phyloP scores from a whole-genome alignment of 2,329 filamentous ascomycete genomes.

The Nemania serpens region DNA sequence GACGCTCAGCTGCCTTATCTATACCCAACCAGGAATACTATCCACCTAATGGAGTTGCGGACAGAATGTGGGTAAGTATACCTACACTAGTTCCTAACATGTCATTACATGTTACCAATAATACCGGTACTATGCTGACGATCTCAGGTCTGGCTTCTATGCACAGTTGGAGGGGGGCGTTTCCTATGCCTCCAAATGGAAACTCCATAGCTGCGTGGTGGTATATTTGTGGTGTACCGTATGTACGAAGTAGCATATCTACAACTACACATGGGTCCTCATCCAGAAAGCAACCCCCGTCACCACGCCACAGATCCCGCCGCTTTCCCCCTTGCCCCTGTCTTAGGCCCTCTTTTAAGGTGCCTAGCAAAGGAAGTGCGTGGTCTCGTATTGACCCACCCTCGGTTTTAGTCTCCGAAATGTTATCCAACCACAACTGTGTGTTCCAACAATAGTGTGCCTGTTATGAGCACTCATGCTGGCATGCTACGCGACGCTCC shows the following conservation, averaged over 20 bases:
- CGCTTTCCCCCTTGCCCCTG: slow-evolving; percentile 16
- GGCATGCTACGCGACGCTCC: slow-evolving; percentile 9
- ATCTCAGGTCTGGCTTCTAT: not conserved
- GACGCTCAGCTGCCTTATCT: slow-evolving; percentile 16
- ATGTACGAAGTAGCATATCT: not conserved
- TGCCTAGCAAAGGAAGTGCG: not conserved
- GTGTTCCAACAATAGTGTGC: slow-evolving; percentile 4
- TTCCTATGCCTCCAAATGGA: slow-evolving; percentile 3
- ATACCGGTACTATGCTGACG: not conserved
- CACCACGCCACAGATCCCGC: slow-evolving; percentile 9
- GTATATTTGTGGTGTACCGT: slow-evolving; percentile 1
- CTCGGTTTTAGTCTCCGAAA: slow-evolving; percentile 20
- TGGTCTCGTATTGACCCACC: slow-evolving; percentile 23
- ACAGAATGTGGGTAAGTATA: not conserved
- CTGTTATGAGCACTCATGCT: slow-evolving; percentile 5
- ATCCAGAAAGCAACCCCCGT: not conserved
- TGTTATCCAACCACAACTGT: slow-evolving; percentile 14
- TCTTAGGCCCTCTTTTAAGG: not conserved
- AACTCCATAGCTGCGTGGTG: not conserved
- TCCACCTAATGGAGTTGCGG: not conserved
- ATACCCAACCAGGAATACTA: slow-evolving; percentile 10
- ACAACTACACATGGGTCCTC: not conserved
- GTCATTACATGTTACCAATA: slow-evolving; percentile 3
- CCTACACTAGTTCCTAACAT: not conserved
- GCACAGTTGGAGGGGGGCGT: not conserved